Evolutionary conservation across 345 rosid genomes (phyloP), one percentile per base, ranked within the genome.

Genomic region (Eucalyptus decipiens): DNA sequence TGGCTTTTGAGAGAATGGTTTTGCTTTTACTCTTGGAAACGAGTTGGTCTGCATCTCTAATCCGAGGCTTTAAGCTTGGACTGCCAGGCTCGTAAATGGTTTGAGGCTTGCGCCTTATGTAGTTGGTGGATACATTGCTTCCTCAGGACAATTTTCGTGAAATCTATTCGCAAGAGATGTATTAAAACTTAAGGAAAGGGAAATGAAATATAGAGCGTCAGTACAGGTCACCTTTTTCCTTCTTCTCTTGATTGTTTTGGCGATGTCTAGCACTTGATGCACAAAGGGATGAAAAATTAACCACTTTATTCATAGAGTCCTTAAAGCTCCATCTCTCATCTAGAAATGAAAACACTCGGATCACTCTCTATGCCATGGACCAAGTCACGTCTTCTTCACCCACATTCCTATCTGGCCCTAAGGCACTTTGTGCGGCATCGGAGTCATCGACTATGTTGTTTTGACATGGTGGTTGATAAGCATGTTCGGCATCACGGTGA

Each of bases 381-480:
- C 93, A 94, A 9, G 90, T 92, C 23, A 94, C 90, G 23, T 89
- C 86, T 26, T 89, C 93, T 12, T 87, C 50, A 30, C 94, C 94
- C 26, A 56, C 21, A 3, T 40, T 67, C 40, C 52, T 88, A 2
- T 93, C 5, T 3, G 92, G 88, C 24, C 92, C 92, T 86, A 92
- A 47, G 45, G 92, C 90, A 4, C 51, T 49, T 93, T 93, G 90
- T 30, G 92, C 93, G 1, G 91, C 91, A 65, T 90, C 90, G 10
- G 92, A 93, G 24, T 91, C 92, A 56, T 94, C 87, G 3, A 92
- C 94, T 43, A 91, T 88, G n/a, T 92, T 43, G 47, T 93, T 90
- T 65, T 11, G 3, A 24, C 93, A 92, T 4, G 93, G 95, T 17
- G 93, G 94, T 49, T 86, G 93, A 8, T n/a, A 32, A 17, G 94